Base-by-base conservation (phyloP, 306 rosid genomes). In the Arachis stenosperma region DNA sequence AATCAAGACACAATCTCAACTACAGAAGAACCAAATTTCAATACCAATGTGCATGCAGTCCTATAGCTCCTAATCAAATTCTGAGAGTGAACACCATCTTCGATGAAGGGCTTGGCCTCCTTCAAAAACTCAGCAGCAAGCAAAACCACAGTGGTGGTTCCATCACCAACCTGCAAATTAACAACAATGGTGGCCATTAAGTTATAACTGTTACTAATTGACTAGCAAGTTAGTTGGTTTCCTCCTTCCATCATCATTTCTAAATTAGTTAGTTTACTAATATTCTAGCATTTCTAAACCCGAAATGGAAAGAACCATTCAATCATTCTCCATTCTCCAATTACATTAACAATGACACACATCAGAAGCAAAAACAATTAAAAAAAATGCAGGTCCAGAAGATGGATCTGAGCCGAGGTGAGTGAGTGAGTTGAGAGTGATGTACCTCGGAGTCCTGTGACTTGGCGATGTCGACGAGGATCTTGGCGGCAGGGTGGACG, bases 21-120 rank as follows among this genome's bases (percentile, higher is more conserved):
- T 8, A 56, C 36, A 63, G 58, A 4, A 74, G 15, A 6, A 52
- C 43, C 50, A 36, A 74, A 48, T 5, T 6, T 52, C 9, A 1
- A 52, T 84, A 95, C 99, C 97, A 95, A 83, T 70, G 79, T 1
- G 88, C 83, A 64, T 1, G 99, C 99, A 54, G 90, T 69, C 61
- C 98, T 83, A 67, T 90, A 95, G 81, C 99, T 95, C 68, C 91
- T 71, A 36, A 95, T 95, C 79, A 95, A 82, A 86, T 86, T 92
- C 74, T 95, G 99, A 4, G 99, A 81, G 81, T 95, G 99, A 74
- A 95, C 98, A 22, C 98, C 92, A 9, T 95, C 99, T 86, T 95
- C 99, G 48, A 95, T 81, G 53, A 95, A 95, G 63, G 99, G 99
- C 81, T 95, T 95, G 15, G 99, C 99, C 84, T 95, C 99, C 80